phyloP scores from a whole-genome alignment of 2,329 filamentous ascomycete genomes.

The Neonectria ditissima region DNA sequence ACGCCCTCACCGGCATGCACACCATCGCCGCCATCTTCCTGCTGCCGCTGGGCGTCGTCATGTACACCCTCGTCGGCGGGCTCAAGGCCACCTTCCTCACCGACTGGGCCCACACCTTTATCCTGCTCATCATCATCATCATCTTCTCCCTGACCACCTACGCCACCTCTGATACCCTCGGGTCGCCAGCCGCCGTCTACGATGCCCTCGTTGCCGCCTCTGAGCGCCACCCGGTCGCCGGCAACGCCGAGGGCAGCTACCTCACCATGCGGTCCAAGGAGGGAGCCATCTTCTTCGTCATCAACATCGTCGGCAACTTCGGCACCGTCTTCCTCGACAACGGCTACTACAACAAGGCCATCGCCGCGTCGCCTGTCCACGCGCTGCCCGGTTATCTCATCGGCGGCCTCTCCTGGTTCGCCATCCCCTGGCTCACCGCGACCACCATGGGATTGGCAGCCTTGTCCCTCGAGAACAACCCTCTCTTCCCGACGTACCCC shows the following conservation, averaged over 20 bases:
- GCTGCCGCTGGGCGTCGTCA: constrained; percentile 77
- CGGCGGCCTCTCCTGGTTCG: constrained; percentile 90
- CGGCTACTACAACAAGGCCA: constrained; percentile 93
- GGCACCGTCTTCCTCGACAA: constrained; percentile 88
- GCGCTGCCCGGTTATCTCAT: constrained; percentile 90
- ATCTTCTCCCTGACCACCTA: constrained; percentile 87
- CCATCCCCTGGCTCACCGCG: constrained; percentile 89
- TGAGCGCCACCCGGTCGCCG: constrained; percentile 76
- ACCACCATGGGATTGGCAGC: constrained; percentile 90
- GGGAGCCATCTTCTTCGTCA: constrained; percentile 90
- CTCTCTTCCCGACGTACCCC: constrained; percentile 62
- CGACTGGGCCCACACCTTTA: constrained; percentile 88
- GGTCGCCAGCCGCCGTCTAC: constrained; percentile 81
- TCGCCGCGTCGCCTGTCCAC: constrained; percentile 85
- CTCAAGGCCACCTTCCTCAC: constrained; percentile 91
- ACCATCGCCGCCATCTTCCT: constrained; percentile 87
- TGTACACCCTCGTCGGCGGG: constrained; percentile 80
- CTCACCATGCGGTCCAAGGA: constrained; percentile 80
- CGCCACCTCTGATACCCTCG: constrained; percentile 76
- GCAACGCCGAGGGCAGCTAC: constrained; percentile 85
- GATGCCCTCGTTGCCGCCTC: constrained; percentile 80
- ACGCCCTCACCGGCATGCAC: constrained; percentile 56
- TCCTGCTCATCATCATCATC: constrained; percentile 86
- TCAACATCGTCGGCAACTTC: constrained; percentile 87
- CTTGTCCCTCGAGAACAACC: constrained; percentile 74